Evolutionary conservation across 768 basidiomycete genomes (phyloP).

Genomic region (Lentinula lateritia): DNA sequence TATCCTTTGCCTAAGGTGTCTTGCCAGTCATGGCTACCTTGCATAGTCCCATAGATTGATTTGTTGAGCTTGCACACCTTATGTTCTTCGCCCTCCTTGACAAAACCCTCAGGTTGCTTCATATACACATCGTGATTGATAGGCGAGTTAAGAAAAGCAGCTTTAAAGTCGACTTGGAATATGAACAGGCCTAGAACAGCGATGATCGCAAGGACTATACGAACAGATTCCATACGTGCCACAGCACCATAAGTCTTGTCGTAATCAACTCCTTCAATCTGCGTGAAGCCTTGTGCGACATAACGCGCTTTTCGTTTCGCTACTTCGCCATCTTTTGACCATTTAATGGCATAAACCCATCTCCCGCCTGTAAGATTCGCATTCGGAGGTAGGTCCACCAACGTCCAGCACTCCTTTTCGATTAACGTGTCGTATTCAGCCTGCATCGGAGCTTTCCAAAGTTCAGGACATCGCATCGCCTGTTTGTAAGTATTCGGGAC

Average conservation of each 20-base stretch:
- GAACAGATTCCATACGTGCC: background rate
- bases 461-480: background rate
- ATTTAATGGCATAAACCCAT: background rate
- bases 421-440: background rate
- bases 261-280: background rate
- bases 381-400: background rate
- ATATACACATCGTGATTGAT: background rate
- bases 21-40: background rate
- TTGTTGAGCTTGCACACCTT: no score
- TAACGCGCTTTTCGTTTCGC: background rate
- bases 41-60: no score
- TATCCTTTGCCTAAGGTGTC: background rate
- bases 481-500: background rate
- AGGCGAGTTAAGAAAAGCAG: background rate
- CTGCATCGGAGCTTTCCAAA: background rate
- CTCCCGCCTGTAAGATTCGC: background rate
- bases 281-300: background rate
- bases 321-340: background rate
- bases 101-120: background rate
- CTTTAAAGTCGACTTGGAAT: background rate
- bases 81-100: background rate
- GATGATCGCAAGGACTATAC: background rate
- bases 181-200: background rate
- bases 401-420: background rate
- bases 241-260: background rate